Evolutionary conservation across 495 filamentous ascomycete species (phyloP), one percentile per base, ranked within the genome.

Genomic region (Lophiostoma macrostomum): DNA sequence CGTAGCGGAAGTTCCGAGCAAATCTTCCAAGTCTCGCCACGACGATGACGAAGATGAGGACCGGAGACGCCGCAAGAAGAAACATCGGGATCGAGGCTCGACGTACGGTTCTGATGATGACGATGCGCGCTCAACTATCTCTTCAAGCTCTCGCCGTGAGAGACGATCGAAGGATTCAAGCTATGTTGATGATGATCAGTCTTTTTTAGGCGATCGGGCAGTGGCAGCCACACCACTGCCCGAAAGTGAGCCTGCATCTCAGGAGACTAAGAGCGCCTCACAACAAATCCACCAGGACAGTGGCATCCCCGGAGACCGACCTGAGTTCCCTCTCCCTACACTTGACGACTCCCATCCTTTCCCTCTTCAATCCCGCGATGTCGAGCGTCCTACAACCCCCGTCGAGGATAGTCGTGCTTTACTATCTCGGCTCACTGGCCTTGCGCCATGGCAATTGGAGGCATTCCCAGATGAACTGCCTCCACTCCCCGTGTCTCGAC

Each of bases 121-220:
- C 19, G 64, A 60, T 60, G 31, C 32, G 23, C 51, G 43, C 27
- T 61, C 56, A 20, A 52, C 41, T 11, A 32, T 47, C 20, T 64
- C 58, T 8, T 46, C 51, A 13, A 40, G 55, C 19, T 24, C 22
- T 28, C 42, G 47, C n/a, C 41, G 56, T 30, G 60, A 63, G 24
- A 64, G 60, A 39, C 43, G 56, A 36, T 51, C 47, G 24, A 20
- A 30, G 13, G 49, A 53, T 19, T 48, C 51, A 30, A 31, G 43
- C 31, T 47, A 49, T 32, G 14, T 14, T 37, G 49, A 51, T 14
- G 52, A 63, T 25, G 56, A 70, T 38, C 55, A 63, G 61, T 70
- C 70, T 72, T 72, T 72, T 71, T 71, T 71, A 72, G 70, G 59
- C 45, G 58, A 63, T 53, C 65, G 70, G 70, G 70, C 65, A 67